Evolutionary conservation across 2,329 filamentous ascomycete species (phyloP), one percentile per base, ranked within the genome.

Genomic region (Phialophora expanda): DNA sequence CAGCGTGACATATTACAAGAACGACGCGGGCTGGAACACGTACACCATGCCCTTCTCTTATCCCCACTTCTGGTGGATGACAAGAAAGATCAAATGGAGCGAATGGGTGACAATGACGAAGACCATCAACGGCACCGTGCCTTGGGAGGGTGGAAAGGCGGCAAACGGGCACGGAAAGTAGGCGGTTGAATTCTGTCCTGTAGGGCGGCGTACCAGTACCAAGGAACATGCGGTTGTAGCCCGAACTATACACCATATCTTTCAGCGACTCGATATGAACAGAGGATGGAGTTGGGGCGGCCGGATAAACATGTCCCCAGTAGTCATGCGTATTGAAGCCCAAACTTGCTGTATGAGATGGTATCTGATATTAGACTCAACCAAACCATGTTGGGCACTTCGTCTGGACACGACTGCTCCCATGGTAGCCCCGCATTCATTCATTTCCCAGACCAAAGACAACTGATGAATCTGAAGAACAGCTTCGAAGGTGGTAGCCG

Each of bases 1-100:
- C 44, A 56, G 53, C 17, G 53, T 56, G 53, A 56, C 53, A 14
- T 56, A 56, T 34, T 56, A 56, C 30, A 56, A 56, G 24, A 56
- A 56, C 53, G 53, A 56, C 26, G 53, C 53, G n/a, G 53, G 53
- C n/a, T 56, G 53, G 53, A 56, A 56, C 24, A 56, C 53, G 53
- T 56, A 56, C 53, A 56, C 53, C 24, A 56, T 56, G 53, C 53
- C 53, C 17, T 56, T 56, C 24, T 20, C 53, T 34, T 56, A 22
- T 28, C 24, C 24, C 22, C 53, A 34, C 7, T 56, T 56, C 53
- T 56, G 53, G 53, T 28, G 53, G 53, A 56, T 56, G 53, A 56
- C 53, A 26, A 28, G 53, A 56, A 56, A 56, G 53, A 56, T 56
- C 30, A 28, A 26, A 6, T 56, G 53, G 53, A 34, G n/a, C 6